Evolutionary conservation across 148 eudicot species (phyloP).

Genomic region (Hydrangea macrophylla): DNA sequence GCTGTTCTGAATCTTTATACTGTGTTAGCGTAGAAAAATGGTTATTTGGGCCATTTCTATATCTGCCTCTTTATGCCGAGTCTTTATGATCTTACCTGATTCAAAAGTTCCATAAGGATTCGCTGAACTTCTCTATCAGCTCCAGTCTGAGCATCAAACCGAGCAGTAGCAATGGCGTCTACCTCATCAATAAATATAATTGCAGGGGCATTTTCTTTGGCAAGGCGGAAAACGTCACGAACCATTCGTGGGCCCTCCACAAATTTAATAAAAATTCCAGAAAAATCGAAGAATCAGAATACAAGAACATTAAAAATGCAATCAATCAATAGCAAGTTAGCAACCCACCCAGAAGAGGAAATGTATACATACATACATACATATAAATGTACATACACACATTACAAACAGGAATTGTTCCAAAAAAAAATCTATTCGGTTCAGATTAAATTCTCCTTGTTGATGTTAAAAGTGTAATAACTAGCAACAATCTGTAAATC

Average conservation of each 20-base stretch:
- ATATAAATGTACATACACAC: background rate
- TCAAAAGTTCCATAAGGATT: slow-evolving; percentile 88
- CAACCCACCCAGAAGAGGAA: background rate
- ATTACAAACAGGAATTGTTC: no score
- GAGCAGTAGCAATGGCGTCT: slow-evolving; percentile 92
- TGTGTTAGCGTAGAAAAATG: no score
- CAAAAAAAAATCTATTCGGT: no score
- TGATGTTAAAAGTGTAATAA: no score
- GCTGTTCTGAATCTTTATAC: background rate
- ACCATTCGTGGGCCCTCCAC: slow-evolving; percentile 91
- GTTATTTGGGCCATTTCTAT: no score
- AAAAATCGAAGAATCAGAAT: background rate
- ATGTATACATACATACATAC: background rate
- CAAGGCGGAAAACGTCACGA: slow-evolving; percentile 97
- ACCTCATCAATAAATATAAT: slow-evolving; percentile 95
- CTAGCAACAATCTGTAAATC: no score
- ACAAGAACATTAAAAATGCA: background rate
- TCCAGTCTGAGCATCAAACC: slow-evolving; percentile 99
- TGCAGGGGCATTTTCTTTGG: slow-evolving; percentile 96
- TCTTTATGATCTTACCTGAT: slow-evolving; percentile 53
- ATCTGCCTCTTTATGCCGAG: background rate
- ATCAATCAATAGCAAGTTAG: background rate
- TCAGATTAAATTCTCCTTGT: no score
- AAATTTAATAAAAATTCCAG: slow-evolving; percentile 6
- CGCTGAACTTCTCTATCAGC: slow-evolving; percentile 98